These are phyloP conservation scores for Pythium utonaiense DNA, from an alignment of 352 stramenopile species.

Conservation along the genomic window DNA sequence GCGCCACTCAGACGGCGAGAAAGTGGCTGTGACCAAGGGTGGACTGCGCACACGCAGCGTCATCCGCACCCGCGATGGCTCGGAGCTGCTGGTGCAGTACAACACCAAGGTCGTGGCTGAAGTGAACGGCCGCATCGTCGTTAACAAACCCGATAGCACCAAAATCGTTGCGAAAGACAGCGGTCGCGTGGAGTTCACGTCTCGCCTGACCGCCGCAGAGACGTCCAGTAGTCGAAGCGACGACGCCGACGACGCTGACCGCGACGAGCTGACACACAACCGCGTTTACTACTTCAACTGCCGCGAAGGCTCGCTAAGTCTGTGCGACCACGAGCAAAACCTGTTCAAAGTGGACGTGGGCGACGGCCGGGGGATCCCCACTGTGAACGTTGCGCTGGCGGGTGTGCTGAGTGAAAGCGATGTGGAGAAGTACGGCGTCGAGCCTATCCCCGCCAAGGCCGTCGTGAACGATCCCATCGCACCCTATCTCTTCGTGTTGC, in stretches of 20 bases:
- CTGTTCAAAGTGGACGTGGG: constrained; percentile 47
- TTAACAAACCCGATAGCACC: constrained; percentile 40
- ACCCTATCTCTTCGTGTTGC: constrained; percentile 63
- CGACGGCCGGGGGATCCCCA: constrained; percentile 21
- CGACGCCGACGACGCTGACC: constrained; percentile 51
- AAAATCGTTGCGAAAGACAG: constrained; percentile 66
- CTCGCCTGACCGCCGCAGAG: constrained; percentile 6
- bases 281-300: constrained; percentile 79
- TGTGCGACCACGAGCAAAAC: constrained; percentile 74
- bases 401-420: constrained; percentile 55
- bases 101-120: constrained; percentile 76
- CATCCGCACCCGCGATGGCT: constrained; percentile 52
- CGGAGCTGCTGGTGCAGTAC: constrained; percentile 59
- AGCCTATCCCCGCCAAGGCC: constrained; percentile 45
- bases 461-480: constrained; percentile 78
- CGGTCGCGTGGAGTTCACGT: constrained; percentile 51
- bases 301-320: constrained; percentile 36
- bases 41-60: constrained; percentile 54
- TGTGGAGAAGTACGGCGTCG: constrained; percentile 44
- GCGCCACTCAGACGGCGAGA: constrained; percentile 49
- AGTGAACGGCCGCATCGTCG: constrained; percentile 61
- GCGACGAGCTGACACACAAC: constrained; percentile 53
- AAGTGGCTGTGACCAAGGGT: constrained; percentile 67
- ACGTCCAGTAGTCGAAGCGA: constrained; percentile 2
- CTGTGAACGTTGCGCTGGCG: constrained; percentile 47